A percentile compares a stretch with the other conserved stretches of the same genome.
Evolutionary conservation across 768 basidiomycete species (phyloP).

Genomic region (Boletus tomentosulus): DNA sequence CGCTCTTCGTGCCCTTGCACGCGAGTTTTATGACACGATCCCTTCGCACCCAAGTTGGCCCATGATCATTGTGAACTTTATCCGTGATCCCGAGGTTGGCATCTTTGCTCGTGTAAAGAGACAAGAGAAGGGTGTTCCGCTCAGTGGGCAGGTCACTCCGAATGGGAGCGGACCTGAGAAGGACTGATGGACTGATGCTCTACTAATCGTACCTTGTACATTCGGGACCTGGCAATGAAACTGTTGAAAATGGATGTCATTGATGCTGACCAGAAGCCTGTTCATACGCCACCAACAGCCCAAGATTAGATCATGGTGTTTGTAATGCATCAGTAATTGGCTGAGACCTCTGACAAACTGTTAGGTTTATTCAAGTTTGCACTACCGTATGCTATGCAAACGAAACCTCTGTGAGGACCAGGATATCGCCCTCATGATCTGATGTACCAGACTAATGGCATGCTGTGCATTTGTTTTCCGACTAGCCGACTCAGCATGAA

Average conservation of each 20-base stretch:
- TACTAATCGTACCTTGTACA: slow-evolving; percentile 16
- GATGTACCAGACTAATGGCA: no score
- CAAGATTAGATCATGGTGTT: neutral
- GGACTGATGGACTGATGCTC: slow-evolving; percentile 13
- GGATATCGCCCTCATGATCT: no score
- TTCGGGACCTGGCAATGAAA: slow-evolving; percentile 7
- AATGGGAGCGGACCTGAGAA: slow-evolving; percentile 9
- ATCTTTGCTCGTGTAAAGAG: slow-evolving; percentile 88
- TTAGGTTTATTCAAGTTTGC: no score
- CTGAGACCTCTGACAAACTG: no score
- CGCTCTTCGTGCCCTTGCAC: slow-evolving; percentile 73
- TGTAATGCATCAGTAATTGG: no score
- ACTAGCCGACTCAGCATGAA: neutral
- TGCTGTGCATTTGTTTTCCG: slow-evolving; percentile 12
- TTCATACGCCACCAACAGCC: no score
- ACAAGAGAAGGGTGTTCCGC: slow-evolving; percentile 36
- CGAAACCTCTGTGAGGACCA: no score
- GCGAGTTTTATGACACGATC: slow-evolving; percentile 87
- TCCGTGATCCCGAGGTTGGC: slow-evolving; percentile 83
- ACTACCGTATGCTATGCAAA: no score
- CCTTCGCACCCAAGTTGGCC: slow-evolving; percentile 92
- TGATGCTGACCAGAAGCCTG: neutral
- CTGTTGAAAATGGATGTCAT: neutral
- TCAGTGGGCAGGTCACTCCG: slow-evolving; percentile 18
- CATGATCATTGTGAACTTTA: slow-evolving; percentile 92